Evolutionary conservation across 2,329 filamentous ascomycete species (phyloP).

Genomic region (Chrysoporthe austroafricana): DNA sequence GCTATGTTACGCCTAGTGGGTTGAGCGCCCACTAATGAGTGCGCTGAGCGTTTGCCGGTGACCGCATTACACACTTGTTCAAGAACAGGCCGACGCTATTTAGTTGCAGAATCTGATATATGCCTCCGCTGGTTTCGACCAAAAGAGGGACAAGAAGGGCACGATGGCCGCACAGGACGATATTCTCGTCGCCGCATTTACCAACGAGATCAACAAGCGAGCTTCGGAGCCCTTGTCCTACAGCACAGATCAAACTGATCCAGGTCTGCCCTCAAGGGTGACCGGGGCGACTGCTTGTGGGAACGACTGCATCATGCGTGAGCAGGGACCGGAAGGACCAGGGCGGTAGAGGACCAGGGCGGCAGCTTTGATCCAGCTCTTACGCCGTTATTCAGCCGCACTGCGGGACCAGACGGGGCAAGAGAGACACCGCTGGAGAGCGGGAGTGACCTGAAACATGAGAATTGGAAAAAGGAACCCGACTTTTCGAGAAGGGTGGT

Average conservation of each 20-base stretch:
- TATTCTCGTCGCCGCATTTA: conserved; percentile 32
- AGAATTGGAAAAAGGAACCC: neutral
- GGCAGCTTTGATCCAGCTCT: conserved; percentile 33
- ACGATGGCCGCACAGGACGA: conserved; percentile 23
- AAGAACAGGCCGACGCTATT: no score
- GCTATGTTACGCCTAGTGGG: conserved; percentile 32
- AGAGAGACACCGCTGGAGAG: neutral
- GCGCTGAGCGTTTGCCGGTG: no score
- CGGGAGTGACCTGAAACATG: neutral
- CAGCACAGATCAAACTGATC: conserved; percentile 20
- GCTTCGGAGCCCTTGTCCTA: neutral
- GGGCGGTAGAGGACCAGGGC: conserved; percentile 18
- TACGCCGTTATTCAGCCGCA: conserved; percentile 17
- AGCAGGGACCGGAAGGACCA: conserved; percentile 16
- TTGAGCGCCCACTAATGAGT: no score
- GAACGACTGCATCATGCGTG: no score
- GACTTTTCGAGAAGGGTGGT: neutral
- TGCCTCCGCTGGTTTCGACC: no score
- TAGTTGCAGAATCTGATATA: no score
- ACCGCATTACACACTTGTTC: no score
- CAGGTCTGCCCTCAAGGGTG: no score
- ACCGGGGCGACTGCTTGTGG: no score
- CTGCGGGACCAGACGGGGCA: neutral
- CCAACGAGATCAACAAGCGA: neutral
- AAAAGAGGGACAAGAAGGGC: no score